Evolutionary conservation across 495 filamentous ascomycete species (phyloP).

Genomic region (Xylaria longipes): DNA sequence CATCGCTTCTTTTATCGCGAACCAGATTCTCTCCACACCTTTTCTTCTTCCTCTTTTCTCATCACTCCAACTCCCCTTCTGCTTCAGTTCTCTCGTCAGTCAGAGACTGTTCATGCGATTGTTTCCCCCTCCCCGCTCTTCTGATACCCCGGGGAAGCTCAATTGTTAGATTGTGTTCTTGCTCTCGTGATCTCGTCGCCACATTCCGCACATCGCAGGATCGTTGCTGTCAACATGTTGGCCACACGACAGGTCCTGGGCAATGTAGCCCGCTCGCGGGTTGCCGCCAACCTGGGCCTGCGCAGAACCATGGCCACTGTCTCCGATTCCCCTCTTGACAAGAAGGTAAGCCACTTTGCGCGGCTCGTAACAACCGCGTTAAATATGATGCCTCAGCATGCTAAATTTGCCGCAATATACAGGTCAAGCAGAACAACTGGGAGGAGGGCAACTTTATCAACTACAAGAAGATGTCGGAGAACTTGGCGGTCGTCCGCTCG

Average conservation of each 20-base stretch:
- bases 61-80: constrained; percentile 27
- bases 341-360: constrained; percentile 49
- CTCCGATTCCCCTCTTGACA: constrained; percentile 58
- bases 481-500: constrained; percentile 85
- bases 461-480: constrained; percentile 96
- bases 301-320: constrained; percentile 62
- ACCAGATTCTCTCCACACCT: constrained; percentile 37
- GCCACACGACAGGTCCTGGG: constrained; percentile 61
- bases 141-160: constrained; percentile 27
- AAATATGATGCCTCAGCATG: constrained; percentile 16
- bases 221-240: constrained; percentile 57
- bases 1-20: constrained; percentile 41
- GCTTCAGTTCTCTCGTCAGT: constrained; percentile 27
- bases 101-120: constrained; percentile 31
- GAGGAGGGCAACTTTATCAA: constrained; percentile 65
- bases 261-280: constrained; percentile 57
- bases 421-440: constrained; percentile 64
- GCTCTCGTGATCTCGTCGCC: constrained; percentile 26
- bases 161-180: constrained; percentile 21
- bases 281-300: constrained; percentile 53
- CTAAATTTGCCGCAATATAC: constrained; percentile 38
- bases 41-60: constrained; percentile 39
- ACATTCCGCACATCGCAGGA: constrained; percentile 36
- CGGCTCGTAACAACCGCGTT: background rate
- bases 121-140: constrained; percentile 24